A percentile compares a stretch with the other conserved stretches of the same genome.
These are phyloP conservation scores for Pittosporum tobira DNA, from an alignment of 129 eudicot genomes.

Conservation along the genomic window DNA sequence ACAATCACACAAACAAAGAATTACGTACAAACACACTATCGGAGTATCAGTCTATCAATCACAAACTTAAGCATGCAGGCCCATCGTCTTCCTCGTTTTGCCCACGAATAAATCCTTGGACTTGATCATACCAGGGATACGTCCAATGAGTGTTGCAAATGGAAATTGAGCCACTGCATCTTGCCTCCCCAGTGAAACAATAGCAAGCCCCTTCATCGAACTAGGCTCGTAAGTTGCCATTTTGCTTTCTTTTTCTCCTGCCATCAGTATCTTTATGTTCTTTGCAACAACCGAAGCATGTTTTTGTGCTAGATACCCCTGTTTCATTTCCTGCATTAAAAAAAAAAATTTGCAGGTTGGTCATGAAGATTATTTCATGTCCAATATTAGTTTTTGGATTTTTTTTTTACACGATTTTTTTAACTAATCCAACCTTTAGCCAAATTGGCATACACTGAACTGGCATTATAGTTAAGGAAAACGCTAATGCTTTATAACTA, in stretches of 20 bases:
- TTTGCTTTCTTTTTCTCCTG: constrained; percentile 55
- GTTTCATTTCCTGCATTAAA: constrained; percentile 60
- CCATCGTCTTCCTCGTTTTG: constrained; percentile 58
- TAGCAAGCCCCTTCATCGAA: constrained; percentile 36
- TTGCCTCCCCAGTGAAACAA: constrained; percentile 69
- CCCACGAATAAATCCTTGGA: constrained; percentile 78
- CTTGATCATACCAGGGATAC: constrained; percentile 65
- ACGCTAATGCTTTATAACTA: too few relatives aligned
- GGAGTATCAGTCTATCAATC: too few relatives aligned
- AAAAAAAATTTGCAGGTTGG: background rate
- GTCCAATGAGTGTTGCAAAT: constrained; percentile 46
- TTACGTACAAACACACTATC: too few relatives aligned
- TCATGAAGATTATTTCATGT: too few relatives aligned
- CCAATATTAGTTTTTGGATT: too few relatives aligned
- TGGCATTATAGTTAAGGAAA: too few relatives aligned
- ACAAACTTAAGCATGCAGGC: constrained; percentile 33
- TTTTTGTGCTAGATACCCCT: constrained; percentile 73
- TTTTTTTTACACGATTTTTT: too few relatives aligned
- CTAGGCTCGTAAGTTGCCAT: constrained; percentile 42
- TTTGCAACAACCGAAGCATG: constrained; percentile 60
- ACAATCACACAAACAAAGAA: background rate
- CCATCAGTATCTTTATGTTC: constrained; percentile 46
- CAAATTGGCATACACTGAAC: too few relatives aligned
- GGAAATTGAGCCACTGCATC: constrained; percentile 72
- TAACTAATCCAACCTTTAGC: too few relatives aligned